phyloP scores from a whole-genome alignment of 1,284 basidiomycete genomes.

The Heterobasidion annosum region DNA sequence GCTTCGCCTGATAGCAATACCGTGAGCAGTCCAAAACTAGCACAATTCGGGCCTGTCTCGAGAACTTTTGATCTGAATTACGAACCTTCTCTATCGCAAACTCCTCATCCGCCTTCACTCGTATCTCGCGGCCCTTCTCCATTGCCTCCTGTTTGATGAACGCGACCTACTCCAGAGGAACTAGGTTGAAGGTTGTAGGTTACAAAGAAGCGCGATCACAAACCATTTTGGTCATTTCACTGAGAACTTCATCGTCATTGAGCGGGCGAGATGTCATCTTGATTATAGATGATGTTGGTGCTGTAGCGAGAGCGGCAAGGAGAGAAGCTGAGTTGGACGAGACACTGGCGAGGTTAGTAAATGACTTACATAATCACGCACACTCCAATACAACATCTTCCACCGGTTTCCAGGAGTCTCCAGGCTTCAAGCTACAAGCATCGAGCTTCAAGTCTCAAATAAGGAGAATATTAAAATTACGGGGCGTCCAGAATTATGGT shows the following conservation, averaged over 20 bases:
- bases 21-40: background rate
- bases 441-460: too few species aligned
- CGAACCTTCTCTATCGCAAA: constrained; percentile 93
- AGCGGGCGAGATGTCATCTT: constrained; percentile 36
- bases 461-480: too few species aligned
- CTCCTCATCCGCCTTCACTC: constrained; percentile 94
- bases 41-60: background rate
- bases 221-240: constrained; percentile 99
- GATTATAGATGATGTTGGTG: background rate
- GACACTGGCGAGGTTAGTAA: too few species aligned
- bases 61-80: background rate
- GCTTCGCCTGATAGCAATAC: constrained; percentile 65
- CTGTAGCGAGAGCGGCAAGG: too few species aligned
- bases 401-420: too few species aligned
- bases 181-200: constrained; percentile 2
- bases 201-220: constrained; percentile 9
- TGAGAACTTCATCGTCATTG: constrained; percentile 94
- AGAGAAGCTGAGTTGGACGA: too few species aligned
- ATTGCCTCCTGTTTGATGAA: constrained; percentile 96
- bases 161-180: constrained; percentile 53
- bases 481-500: background rate
- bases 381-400: too few species aligned
- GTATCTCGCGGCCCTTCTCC: constrained; percentile 95
- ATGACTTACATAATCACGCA: too few species aligned
- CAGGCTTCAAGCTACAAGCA: too few species aligned